These are phyloP conservation scores for Westerdykella aurantiaca DNA, from an alignment of 2,329 filamentous ascomycete genomes.

Conservation along the genomic window DNA sequence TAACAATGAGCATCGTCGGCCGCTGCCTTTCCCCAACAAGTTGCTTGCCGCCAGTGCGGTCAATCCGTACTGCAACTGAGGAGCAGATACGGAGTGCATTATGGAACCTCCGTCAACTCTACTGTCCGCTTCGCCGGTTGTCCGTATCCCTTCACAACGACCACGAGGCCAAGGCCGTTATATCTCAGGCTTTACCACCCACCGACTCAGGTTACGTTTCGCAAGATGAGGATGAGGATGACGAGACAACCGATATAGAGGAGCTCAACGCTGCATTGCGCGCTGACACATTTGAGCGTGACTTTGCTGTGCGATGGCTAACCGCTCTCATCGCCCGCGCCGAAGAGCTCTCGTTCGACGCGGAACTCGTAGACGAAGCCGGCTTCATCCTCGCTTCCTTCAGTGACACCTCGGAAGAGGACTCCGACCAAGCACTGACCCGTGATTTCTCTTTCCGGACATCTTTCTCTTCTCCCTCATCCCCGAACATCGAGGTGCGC, in stretches of 20 bases:
- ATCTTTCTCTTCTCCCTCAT: background rate
- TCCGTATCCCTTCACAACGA: constrained; percentile 14
- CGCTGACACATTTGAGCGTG: constrained; percentile 29
- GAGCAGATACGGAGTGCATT: constrained; percentile 20
- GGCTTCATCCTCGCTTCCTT: constrained; percentile 30
- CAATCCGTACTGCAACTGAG: constrained; percentile 17
- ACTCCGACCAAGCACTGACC: constrained; percentile 25
- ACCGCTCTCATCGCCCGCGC: constrained; percentile 26
- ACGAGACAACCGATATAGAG: constrained; percentile 8
- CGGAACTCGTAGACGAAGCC: constrained; percentile 29
- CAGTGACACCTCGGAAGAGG: constrained; percentile 18
- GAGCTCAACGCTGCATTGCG: constrained; percentile 26
- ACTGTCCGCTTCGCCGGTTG: constrained; percentile 29
- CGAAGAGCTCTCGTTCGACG: constrained; percentile 20
- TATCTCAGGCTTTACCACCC: constrained; percentile 1
- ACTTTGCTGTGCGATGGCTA: constrained; percentile 29
- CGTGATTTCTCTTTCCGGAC: constrained; percentile 28
- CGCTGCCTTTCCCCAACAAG: constrained; percentile 30
- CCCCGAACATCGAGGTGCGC: constrained; percentile 16
- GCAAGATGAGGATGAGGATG: constrained; percentile 26
- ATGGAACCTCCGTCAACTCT: constrained; percentile 24
- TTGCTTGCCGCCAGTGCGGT: constrained; percentile 26
- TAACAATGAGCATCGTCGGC: constrained; percentile 22
- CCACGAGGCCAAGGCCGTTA: background rate
- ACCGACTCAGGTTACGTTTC: constrained; percentile 35